A percentile compares a stretch with the other conserved stretches of the same genome.
These are phyloP conservation scores for Geosmithia putterillii DNA, from an alignment of 2,329 filamentous ascomycete species.

Conservation along the genomic window DNA sequence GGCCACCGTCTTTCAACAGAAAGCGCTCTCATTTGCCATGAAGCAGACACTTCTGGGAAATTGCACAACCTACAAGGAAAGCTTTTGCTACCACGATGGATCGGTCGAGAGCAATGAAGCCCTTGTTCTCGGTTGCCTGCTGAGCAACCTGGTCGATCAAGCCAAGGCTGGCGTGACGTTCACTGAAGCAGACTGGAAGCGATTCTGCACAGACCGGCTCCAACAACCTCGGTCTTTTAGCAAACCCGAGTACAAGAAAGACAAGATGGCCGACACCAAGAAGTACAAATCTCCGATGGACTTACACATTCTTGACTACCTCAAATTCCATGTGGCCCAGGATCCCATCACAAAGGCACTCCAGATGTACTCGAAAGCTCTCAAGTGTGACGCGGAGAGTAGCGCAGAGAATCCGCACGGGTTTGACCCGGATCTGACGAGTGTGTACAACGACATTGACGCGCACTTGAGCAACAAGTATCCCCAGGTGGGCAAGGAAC, in stretches of 20 bases:
- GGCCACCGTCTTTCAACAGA: slow-evolving; percentile 32
- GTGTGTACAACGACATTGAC: slow-evolving; percentile 21
- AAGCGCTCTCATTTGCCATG: slow-evolving; percentile 46
- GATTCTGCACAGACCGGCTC: slow-evolving; percentile 13
- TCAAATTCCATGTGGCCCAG: slow-evolving; percentile 43
- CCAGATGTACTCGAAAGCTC: slow-evolving; percentile 13
- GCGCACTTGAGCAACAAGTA: slow-evolving; percentile 11
- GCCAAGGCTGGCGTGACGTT: slow-evolving; percentile 43
- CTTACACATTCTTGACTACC: slow-evolving; percentile 47
- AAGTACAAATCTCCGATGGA: slow-evolving; percentile 7
- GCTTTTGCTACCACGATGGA: slow-evolving; percentile 45
- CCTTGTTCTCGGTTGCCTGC: slow-evolving; percentile 35
- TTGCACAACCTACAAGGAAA: slow-evolving; percentile 53
- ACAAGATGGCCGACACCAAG: slow-evolving; percentile 11
- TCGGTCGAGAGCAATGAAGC: slow-evolving; percentile 32
- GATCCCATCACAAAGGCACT: slow-evolving; percentile 24
- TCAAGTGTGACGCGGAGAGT: slow-evolving; percentile 8
- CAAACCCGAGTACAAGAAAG: slow-evolving; percentile 32
- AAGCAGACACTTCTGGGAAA: slow-evolving; percentile 45
- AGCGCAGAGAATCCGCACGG: no score
- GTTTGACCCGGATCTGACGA: slow-evolving; percentile 24
- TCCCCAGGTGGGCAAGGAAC: slow-evolving; percentile 8
- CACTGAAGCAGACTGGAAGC: slow-evolving; percentile 23
- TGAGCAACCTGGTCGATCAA: slow-evolving; percentile 44
- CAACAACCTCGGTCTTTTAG: neutral